Evolutionary conservation across 1,284 basidiomycete species (phyloP).

Genomic region (Cystobasidiaceae sp.): DNA sequence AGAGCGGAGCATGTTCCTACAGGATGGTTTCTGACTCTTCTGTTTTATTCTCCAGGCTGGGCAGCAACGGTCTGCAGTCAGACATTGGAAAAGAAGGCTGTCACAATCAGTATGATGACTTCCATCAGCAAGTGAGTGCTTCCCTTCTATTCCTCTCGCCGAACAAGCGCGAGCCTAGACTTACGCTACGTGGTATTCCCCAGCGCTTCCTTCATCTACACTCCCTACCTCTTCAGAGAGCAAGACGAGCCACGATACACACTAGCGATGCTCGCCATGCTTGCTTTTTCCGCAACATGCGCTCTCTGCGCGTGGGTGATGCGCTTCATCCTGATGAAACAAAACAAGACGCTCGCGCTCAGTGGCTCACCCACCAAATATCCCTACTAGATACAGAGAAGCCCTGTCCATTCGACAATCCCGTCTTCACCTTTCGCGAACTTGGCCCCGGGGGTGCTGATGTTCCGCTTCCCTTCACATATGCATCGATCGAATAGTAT

Average conservation of each 20-base stretch:
- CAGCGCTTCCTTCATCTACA: no score
- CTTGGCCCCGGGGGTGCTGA: no score
- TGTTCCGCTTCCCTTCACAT: no score
- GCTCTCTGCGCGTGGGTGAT: neutral
- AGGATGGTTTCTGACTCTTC: no score
- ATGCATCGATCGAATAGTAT: no score
- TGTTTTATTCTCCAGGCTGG: no score
- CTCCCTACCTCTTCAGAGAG: no score
- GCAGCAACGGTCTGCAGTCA: constrained; percentile 42
- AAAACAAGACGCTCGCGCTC: neutral
- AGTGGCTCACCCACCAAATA: neutral
- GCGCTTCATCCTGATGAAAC: neutral
- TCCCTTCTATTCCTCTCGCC: neutral
- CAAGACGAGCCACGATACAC: neutral
- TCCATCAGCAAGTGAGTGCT: no score
- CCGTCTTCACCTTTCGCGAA: no score
- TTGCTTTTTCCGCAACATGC: neutral
- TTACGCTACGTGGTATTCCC: neutral
- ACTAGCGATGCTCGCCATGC: constrained; percentile 1
- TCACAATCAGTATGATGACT: constrained; percentile 2
- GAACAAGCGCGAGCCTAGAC: neutral
- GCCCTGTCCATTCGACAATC: no score
- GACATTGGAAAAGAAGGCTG: constrained; percentile 43
- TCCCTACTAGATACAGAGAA: no score
- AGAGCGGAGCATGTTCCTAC: no score